phyloP scores from a whole-genome alignment of 768 basidiomycete genomes.

The Lactarius evosmus region DNA sequence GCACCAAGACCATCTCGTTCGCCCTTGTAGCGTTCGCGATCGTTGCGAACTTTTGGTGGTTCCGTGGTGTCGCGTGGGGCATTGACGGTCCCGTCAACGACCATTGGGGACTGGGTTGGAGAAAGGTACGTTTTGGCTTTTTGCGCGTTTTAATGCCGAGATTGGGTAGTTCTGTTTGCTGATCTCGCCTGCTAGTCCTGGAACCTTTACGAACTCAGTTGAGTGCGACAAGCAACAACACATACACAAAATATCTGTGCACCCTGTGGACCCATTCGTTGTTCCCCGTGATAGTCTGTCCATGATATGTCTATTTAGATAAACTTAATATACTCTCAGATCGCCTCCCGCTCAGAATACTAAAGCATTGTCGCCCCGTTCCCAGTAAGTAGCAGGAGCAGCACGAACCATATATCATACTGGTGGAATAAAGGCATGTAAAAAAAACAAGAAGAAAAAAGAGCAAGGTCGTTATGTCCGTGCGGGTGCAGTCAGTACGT shows the following conservation, averaged over 20 bases:
- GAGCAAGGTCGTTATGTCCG: too few species aligned
- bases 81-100: constrained; percentile 85
- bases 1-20: constrained; percentile 73
- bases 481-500: too few species aligned
- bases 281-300: not conserved
- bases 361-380: not conserved
- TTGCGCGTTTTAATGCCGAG: not conserved
- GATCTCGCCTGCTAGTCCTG: constrained; percentile 31
- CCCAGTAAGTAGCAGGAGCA: not conserved
- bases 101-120: constrained; percentile 78
- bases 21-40: constrained; percentile 55
- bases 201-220: constrained; percentile 33
- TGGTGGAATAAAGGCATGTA: too few species aligned
- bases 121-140: constrained; percentile 44
- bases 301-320: constrained; percentile 17
- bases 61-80: constrained; percentile 84
- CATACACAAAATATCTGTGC: not conserved
- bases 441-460: too few species aligned
- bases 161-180: not conserved
- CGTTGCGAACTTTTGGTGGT: constrained; percentile 92
- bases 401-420: not conserved
- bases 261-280: not conserved
- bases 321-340: constrained; percentile 16
- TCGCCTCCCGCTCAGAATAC: not conserved
- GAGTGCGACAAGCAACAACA: not conserved